These are phyloP conservation scores for Venturia carpophila DNA, from an alignment of 2,329 filamentous ascomycete species.

Conservation along the genomic window DNA sequence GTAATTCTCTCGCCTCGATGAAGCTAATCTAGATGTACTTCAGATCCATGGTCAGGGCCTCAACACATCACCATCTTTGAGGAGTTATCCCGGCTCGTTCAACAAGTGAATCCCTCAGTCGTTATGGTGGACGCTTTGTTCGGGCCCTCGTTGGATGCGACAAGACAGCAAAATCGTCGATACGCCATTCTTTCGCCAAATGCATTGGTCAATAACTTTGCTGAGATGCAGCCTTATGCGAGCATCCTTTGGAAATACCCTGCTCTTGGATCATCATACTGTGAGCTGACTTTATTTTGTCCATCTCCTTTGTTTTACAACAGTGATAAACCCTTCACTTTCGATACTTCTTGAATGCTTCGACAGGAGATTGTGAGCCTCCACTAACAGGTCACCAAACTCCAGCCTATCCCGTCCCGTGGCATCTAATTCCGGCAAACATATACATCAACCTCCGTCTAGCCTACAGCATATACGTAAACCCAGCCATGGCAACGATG, in stretches of 20 bases:
- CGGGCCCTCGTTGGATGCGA: slow-evolving; percentile 38
- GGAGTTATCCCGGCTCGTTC: slow-evolving; percentile 25
- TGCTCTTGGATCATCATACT: slow-evolving; percentile 26
- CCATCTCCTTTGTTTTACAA: slow-evolving; percentile 13
- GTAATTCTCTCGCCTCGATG: background rate
- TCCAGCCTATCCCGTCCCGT: slow-evolving; percentile 39
- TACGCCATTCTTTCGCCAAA: slow-evolving; percentile 39
- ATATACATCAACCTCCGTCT: slow-evolving; percentile 32
- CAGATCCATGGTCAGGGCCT: slow-evolving; percentile 9
- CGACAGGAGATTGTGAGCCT: slow-evolving; percentile 30
- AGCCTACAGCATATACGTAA: slow-evolving; percentile 21
- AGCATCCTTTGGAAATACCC: slow-evolving; percentile 34
- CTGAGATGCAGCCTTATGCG: slow-evolving; percentile 33
- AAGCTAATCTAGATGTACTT: background rate
- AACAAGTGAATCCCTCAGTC: slow-evolving; percentile 29
- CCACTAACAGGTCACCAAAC: slow-evolving; percentile 19
- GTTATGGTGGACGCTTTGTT: slow-evolving; percentile 36
- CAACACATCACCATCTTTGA: slow-evolving; percentile 29
- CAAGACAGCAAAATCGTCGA: slow-evolving; percentile 30
- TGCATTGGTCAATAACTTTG: slow-evolving; percentile 36
- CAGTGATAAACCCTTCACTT: too few species aligned
- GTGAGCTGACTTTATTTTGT: slow-evolving; percentile 16
- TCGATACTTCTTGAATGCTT: background rate
- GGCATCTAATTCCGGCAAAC: slow-evolving; percentile 37
- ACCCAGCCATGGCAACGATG: slow-evolving; percentile 23